Evolutionary conservation across 2,329 filamentous ascomycete genomes (phyloP).

Genomic region (Trichothecium roseum): DNA sequence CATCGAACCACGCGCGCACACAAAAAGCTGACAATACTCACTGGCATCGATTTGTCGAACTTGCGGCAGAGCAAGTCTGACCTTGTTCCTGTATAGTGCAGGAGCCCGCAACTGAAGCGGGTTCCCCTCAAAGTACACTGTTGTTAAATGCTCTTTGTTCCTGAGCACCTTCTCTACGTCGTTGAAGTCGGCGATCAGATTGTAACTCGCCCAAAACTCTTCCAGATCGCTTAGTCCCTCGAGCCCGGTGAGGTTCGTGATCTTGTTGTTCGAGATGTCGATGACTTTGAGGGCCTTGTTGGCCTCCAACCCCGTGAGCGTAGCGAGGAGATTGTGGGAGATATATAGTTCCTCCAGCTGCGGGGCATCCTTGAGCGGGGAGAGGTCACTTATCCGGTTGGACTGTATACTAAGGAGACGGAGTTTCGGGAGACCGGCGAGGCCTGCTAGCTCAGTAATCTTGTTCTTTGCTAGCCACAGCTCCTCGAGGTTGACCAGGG

Average conservation of each 20-base stretch:
- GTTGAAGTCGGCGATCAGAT: slow-evolving; percentile 65
- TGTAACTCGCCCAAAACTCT: slow-evolving; percentile 92
- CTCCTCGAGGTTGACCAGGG: slow-evolving; percentile 68
- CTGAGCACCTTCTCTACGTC: slow-evolving; percentile 71
- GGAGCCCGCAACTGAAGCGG: slow-evolving; percentile 70
- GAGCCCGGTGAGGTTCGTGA: slow-evolving; percentile 65
- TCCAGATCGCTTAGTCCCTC: slow-evolving; percentile 61
- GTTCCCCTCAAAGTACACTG: slow-evolving; percentile 95
- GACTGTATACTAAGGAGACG: slow-evolving; percentile 90
- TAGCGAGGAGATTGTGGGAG: slow-evolving; percentile 82
- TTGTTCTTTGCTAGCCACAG: slow-evolving; percentile 97
- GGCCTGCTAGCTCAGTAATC: slow-evolving; percentile 71
- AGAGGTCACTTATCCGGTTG: slow-evolving; percentile 75
- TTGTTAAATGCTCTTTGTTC: slow-evolving; percentile 71
- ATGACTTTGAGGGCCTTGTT: slow-evolving; percentile 63
- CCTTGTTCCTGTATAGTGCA: slow-evolving; percentile 90
- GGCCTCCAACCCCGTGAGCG: slow-evolving; percentile 60
- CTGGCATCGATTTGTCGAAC: slow-evolving; percentile 93
- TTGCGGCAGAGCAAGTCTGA: slow-evolving; percentile 76
- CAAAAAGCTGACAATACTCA: slow-evolving; percentile 42
- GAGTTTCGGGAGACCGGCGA: slow-evolving; percentile 66
- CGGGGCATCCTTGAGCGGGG: slow-evolving; percentile 62
- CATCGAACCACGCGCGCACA: neutral
- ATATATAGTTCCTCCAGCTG: slow-evolving; percentile 90
- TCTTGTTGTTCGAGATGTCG: slow-evolving; percentile 82